phyloP scores from a whole-genome alignment of 1,139 yeast species.

The Hyphopichia pseudoburtonii region DNA sequence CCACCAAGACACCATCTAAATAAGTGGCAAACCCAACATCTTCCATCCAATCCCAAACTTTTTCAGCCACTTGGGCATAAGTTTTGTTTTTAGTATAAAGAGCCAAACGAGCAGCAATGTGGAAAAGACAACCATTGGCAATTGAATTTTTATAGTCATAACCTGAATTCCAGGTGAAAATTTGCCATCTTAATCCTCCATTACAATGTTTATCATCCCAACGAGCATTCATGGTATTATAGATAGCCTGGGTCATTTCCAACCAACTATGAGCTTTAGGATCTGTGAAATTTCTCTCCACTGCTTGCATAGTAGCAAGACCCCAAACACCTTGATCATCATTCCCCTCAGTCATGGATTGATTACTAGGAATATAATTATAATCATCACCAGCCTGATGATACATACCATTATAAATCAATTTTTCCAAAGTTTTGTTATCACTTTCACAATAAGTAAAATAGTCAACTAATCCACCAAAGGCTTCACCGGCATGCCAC shows the following conservation, averaged over 20 bases:
- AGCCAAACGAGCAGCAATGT: slow-evolving; percentile 75
- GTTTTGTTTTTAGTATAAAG: slow-evolving; percentile 64
- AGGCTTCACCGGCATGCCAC: slow-evolving; percentile 75
- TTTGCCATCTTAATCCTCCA: slow-evolving; percentile 89
- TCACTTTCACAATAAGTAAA: slow-evolving; percentile 46
- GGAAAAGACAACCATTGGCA: slow-evolving; percentile 76
- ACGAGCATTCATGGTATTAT: slow-evolving; percentile 69
- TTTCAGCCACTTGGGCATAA: slow-evolving; percentile 64
- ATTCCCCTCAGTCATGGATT: slow-evolving; percentile 64
- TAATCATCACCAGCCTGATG: slow-evolving; percentile 54
- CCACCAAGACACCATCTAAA: slow-evolving; percentile 38
- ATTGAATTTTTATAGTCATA: slow-evolving; percentile 78
- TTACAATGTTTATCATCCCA: slow-evolving; percentile 68
- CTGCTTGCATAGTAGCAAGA: slow-evolving; percentile 58
- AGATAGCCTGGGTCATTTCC: slow-evolving; percentile 70
- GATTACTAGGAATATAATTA: slow-evolving; percentile 59
- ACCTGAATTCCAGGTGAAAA: slow-evolving; percentile 73
- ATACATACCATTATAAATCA: slow-evolving; percentile 43
- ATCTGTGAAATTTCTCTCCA: slow-evolving; percentile 57
- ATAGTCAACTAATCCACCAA: slow-evolving; percentile 60
- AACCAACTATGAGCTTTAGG: slow-evolving; percentile 62
- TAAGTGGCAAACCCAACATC: slow-evolving; percentile 48
- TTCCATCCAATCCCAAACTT: slow-evolving; percentile 69
- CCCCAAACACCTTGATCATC: slow-evolving; percentile 79
- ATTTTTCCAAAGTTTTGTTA: slow-evolving; percentile 39